Evolutionary conservation across 441 rosid species (phyloP), one percentile per base, ranked within the genome.

Genomic region (Adansonia gregorii): DNA sequence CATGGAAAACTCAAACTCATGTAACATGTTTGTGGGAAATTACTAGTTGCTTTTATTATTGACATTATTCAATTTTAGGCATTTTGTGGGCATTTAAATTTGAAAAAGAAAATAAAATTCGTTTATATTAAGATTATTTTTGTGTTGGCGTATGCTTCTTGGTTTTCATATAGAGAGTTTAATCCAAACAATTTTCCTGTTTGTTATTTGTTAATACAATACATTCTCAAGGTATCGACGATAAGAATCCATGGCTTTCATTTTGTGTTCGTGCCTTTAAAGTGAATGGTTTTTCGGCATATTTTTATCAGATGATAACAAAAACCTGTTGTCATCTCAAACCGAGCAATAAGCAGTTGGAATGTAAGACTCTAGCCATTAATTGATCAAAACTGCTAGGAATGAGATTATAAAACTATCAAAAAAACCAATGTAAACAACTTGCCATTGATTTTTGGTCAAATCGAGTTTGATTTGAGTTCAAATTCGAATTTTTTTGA

Each of bases 1-100:
- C 83, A 84, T 76, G 94, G 97, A 56, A 94, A 92, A 80, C 81
- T 94, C 60, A 93, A 89, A 80, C 86, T 94, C 83, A 75, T 88
- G 67, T 92, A 85, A 83, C 74, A 17, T 20, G 39, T 60, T 22
- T 15, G 9, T 41, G 58, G 1, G 2, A 8, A 14, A 7, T 73
- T 43, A 58, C 61, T 7, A n/a, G 74, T 27, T 51, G 61, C 8
- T 31, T 49, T 69, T 67, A 67, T 45, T 68, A 49, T 9, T 35
- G 22, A 54, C 14, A 15, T 0, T 14, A n/a, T 39, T 43, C 7
- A 41, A 35, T 35, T 31, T 15, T 65, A n/a, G 71, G 27, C 27
- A 17, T 8, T 43, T 66, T n/a, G 52, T 41, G 7, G 52, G 71
- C 43, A 66, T 43, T 41, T 8, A 17, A 67, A 41, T 67, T 43